phyloP scores from a whole-genome alignment of 306 rosid species.

The Cicer bijugum region DNA sequence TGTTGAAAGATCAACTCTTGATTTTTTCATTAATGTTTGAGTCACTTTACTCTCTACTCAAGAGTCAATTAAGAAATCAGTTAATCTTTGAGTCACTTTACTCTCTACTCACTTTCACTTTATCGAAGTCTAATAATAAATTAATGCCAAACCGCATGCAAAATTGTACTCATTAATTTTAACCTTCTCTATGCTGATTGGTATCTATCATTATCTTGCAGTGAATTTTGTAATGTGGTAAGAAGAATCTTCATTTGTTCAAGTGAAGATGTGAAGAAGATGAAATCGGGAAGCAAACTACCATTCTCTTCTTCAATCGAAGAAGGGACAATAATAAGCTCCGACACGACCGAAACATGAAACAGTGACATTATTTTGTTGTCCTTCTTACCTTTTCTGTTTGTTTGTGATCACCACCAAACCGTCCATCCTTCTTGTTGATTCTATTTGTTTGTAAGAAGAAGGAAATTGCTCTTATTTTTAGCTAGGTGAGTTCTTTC shows the following conservation, averaged over 20 bases:
- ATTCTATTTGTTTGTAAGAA: constrained; percentile 51
- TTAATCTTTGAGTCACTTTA: too few species aligned
- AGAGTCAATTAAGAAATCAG: too few species aligned
- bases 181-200: background rate
- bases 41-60: too few species aligned
- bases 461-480: constrained; percentile 48
- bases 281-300: constrained; percentile 67
- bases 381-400: constrained; percentile 15
- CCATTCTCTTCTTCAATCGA: constrained; percentile 63
- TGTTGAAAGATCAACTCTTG: too few species aligned
- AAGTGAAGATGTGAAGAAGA: constrained; percentile 81
- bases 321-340: constrained; percentile 68
- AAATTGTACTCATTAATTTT: background rate
- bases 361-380: constrained; percentile 23
- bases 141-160: background rate
- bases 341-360: constrained; percentile 68
- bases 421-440: constrained; percentile 45
- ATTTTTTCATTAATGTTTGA: too few species aligned
- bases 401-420: constrained; percentile 33
- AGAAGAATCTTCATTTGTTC: constrained; percentile 83
- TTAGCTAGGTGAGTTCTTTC: constrained; percentile 49
- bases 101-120: too few species aligned
- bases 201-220: constrained; percentile 45
- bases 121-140: background rate
- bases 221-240: constrained; percentile 90